phyloP scores from a whole-genome alignment of 495 filamentous ascomycete genomes.

The Lentithecium fluviatile region DNA sequence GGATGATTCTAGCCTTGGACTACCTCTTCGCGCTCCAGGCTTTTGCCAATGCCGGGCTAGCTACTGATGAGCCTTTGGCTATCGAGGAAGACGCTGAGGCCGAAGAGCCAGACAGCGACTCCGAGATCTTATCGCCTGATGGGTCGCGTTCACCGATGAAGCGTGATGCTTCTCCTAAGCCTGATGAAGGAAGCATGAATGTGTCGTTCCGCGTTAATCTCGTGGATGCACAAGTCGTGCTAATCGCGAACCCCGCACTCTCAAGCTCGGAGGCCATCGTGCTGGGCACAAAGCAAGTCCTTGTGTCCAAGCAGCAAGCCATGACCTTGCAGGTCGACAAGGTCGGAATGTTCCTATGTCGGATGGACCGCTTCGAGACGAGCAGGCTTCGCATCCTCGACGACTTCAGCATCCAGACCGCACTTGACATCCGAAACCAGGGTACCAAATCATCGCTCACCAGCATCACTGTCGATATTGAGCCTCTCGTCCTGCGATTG shows the following conservation, averaged over 20 bases:
- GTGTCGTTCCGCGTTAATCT: slow-evolving; percentile 91
- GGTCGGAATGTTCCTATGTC: slow-evolving; percentile 96
- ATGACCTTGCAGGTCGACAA: slow-evolving; percentile 87
- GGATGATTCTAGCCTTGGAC: slow-evolving; percentile 90
- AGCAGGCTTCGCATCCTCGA: slow-evolving; percentile 86
- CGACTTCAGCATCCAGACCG: slow-evolving; percentile 88
- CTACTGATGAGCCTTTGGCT: slow-evolving; percentile 59
- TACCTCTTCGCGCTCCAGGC: slow-evolving; percentile 87
- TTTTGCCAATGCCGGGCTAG: slow-evolving; percentile 70
- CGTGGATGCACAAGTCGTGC: slow-evolving; percentile 91
- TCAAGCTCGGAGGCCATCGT: slow-evolving; percentile 93
- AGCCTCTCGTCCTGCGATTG: slow-evolving; percentile 87
- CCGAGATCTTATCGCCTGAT: slow-evolving; percentile 41
- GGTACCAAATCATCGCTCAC: slow-evolving; percentile 66
- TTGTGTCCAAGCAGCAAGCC: slow-evolving; percentile 91
- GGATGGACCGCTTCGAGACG: slow-evolving; percentile 94
- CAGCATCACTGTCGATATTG: slow-evolving; percentile 80
- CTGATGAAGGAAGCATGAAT: slow-evolving; percentile 54
- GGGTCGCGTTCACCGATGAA: slow-evolving; percentile 16
- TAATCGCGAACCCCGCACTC: slow-evolving; percentile 90
- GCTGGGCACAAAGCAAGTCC: slow-evolving; percentile 86
- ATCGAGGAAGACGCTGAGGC: slow-evolving; percentile 57
- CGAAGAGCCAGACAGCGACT: slow-evolving; percentile 55
- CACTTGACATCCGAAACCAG: slow-evolving; percentile 73
- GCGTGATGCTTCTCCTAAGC: slow-evolving; percentile 38